A percentile compares a stretch with the other conserved stretches of the same genome.
phyloP scores from a whole-genome alignment of 768 basidiomycete genomes.

The Mycena haematopus region DNA sequence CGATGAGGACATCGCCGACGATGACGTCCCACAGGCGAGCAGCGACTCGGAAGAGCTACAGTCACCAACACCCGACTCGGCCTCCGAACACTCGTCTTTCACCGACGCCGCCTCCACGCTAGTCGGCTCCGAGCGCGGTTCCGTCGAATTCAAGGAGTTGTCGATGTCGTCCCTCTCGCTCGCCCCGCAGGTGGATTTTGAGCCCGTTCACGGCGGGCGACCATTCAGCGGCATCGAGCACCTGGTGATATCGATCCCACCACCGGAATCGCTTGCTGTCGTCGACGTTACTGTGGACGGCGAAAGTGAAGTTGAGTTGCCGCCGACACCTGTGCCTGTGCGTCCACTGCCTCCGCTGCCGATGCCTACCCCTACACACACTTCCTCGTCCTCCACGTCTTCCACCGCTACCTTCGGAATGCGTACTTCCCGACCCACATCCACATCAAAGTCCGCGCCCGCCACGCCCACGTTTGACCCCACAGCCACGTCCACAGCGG shows the following conservation, averaged over 20 bases:
- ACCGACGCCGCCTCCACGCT: conserved; percentile 28
- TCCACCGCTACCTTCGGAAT: background rate
- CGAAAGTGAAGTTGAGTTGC: conserved; percentile 4
- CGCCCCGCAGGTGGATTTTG: conserved; percentile 20
- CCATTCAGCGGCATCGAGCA: conserved; percentile 30
- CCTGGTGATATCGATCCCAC: conserved; percentile 28
- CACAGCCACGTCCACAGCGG: background rate
- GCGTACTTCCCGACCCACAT: background rate
- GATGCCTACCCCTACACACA: background rate
- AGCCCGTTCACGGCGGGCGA: conserved; percentile 10
- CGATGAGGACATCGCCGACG: conserved; percentile 26
- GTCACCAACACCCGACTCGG: conserved; percentile 14
- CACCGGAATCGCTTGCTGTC: conserved; percentile 11
- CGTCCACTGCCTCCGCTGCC: background rate
- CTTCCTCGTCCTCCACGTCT: background rate
- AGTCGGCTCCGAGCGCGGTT: conserved; percentile 29
- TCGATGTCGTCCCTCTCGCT: background rate
- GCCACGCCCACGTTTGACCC: background rate
- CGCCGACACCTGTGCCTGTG: conserved; percentile 19
- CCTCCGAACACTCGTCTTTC: conserved; percentile 24
- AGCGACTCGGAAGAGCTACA: conserved; percentile 13
- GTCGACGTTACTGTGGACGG: conserved; percentile 15
- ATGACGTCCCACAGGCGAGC: background rate
- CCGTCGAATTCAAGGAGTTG: conserved; percentile 20
- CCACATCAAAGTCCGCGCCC: background rate